These are phyloP conservation scores for Bacterosira constricta DNA, from an alignment of 108 stramenopile species.

Conservation along the genomic window DNA sequence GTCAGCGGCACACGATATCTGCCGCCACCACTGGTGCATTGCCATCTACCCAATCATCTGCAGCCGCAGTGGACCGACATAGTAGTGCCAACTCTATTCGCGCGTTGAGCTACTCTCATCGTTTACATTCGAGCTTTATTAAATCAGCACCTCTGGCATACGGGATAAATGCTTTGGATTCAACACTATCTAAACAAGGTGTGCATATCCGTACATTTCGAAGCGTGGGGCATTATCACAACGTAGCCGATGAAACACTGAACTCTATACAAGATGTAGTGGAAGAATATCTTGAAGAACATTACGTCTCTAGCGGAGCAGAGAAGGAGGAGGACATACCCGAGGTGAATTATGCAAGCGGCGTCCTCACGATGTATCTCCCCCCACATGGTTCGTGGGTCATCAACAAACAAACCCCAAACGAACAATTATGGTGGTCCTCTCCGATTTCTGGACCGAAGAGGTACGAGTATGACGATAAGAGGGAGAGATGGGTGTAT, in stretches of 20 bases:
- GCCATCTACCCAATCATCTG: neutral
- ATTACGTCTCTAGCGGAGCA: conserved; percentile 45
- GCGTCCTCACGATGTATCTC: conserved; percentile 76
- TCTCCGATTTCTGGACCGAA: conserved; percentile 91
- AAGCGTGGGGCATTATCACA: conserved; percentile 80
- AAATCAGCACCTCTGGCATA: neutral
- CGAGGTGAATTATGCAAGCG: conserved; percentile 72
- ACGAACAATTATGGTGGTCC: conserved; percentile 89
- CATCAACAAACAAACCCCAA: conserved; percentile 97
- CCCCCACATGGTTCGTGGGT: conserved; percentile 92
- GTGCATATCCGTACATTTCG: conserved; percentile 50
- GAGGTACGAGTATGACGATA: conserved; percentile 84
- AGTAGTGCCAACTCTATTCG: too few species aligned
- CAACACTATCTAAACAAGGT: neutral
- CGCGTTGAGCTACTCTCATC: neutral
- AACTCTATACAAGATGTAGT: conserved; percentile 89
- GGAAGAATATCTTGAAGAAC: conserved; percentile 79
- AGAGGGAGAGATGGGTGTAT: conserved; percentile 69
- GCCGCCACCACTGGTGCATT: neutral
- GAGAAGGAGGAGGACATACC: conserved; percentile 38
- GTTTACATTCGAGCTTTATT: neutral
- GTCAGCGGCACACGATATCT: neutral
- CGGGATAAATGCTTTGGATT: neutral
- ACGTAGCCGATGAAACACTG: conserved; percentile 84
- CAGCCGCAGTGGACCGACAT: too few species aligned